These are phyloP conservation scores for Colletotrichum simmondsii DNA, from an alignment of 2,329 filamentous ascomycete genomes.

Conservation along the genomic window DNA sequence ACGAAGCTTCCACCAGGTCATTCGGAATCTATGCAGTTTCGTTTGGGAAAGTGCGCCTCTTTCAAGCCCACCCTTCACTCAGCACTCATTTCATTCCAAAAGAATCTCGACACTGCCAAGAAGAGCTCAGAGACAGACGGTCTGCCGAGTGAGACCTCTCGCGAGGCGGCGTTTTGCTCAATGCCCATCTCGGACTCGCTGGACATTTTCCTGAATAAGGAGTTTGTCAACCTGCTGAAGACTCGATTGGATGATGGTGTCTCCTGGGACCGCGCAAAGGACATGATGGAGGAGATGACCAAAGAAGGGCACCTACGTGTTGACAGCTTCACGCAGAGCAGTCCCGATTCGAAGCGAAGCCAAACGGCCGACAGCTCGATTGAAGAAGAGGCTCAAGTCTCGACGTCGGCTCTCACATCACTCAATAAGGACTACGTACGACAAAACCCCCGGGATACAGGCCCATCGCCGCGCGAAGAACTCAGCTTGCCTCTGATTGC, in stretches of 20 bases:
- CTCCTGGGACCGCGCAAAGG: slow-evolving; percentile 34
- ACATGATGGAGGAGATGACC: slow-evolving; percentile 12
- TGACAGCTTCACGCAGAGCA: not conserved
- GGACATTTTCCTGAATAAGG: slow-evolving; percentile 73
- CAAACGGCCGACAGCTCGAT: not conserved
- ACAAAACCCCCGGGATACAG: slow-evolving; percentile 33
- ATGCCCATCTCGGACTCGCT: slow-evolving; percentile 80
- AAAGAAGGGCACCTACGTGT: slow-evolving; percentile 15
- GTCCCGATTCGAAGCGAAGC: not conserved
- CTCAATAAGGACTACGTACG: slow-evolving; percentile 23
- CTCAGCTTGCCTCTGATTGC: slow-evolving; percentile 65
- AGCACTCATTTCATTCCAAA: slow-evolving; percentile 61
- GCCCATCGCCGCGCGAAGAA: slow-evolving; percentile 33
- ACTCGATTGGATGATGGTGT: slow-evolving; percentile 48
- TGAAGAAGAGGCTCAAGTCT: slow-evolving; percentile 13
- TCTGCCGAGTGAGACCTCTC: not conserved
- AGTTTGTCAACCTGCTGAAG: slow-evolving; percentile 71
- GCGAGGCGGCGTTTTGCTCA: slow-evolving; percentile 54
- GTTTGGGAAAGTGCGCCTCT: slow-evolving; percentile 75
- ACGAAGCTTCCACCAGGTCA: slow-evolving; percentile 50
- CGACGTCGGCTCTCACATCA: slow-evolving; percentile 1
- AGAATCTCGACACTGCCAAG: slow-evolving; percentile 6
- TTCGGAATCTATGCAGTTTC: slow-evolving; percentile 60
- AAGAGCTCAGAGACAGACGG: not conserved
- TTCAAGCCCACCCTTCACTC: slow-evolving; percentile 76